Evolutionary conservation across 208 protist genomes (phyloP).

Genomic region (Acanthamoeba culbertsoni): DNA sequence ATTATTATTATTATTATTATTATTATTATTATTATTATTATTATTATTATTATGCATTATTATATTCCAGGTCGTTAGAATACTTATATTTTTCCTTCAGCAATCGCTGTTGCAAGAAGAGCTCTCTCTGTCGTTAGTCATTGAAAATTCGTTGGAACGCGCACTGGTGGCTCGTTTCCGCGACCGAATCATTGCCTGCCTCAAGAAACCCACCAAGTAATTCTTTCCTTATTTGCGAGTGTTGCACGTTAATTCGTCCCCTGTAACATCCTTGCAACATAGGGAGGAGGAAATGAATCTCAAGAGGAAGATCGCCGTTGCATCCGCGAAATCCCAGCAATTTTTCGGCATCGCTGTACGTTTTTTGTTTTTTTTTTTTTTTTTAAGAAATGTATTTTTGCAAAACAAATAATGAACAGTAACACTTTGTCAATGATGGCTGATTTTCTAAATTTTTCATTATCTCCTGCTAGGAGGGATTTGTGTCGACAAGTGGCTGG

Average conservation of each 20-base stretch:
- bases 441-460: not conserved
- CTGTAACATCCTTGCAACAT: not conserved
- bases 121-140: not conserved
- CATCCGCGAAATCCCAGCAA: not conserved
- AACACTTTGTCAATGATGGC: too few species aligned
- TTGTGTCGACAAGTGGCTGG: not conserved
- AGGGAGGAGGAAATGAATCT: conserved; percentile 16
- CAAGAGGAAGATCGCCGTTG: not conserved
- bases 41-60: too few species aligned
- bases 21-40: too few species aligned
- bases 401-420: too few species aligned
- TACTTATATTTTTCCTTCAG: too few species aligned
- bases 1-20: too few species aligned
- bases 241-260: too few species aligned
- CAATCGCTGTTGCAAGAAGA: not conserved
- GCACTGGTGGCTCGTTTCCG: not conserved
- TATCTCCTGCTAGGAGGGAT: not conserved
- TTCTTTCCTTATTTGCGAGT: not conserved
- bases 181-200: not conserved
- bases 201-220: conserved; percentile 10
- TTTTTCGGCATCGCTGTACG: not conserved
- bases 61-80: too few species aligned
- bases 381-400: not conserved
- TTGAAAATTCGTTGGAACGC: not conserved
- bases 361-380: not conserved